A percentile compares a stretch with the other conserved stretches of the same genome.
Evolutionary conservation across 495 filamentous ascomycete species (phyloP).

Genomic region (Pseudoneurospora amorphoporcata): DNA sequence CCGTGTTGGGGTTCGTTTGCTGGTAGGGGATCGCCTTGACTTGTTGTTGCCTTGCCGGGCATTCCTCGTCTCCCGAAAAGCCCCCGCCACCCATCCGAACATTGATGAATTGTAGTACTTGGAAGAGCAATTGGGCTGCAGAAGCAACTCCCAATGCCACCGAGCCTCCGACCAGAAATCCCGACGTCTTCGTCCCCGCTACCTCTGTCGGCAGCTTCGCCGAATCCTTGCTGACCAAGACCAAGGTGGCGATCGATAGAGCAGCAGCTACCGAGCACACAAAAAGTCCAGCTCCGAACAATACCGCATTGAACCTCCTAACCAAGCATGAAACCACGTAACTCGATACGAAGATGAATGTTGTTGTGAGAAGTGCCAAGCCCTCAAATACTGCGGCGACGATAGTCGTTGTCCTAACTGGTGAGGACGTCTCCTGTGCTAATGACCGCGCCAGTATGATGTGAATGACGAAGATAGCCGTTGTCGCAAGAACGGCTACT

Average conservation of each 20-base stretch:
- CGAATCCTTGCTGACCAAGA: conserved; percentile 23
- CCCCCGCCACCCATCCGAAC: conserved; percentile 16
- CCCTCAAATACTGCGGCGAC: conserved; percentile 27
- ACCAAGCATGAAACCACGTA: conserved; percentile 10
- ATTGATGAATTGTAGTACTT: conserved; percentile 27
- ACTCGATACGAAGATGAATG: conserved; percentile 16
- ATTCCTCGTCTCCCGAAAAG: conserved; percentile 21
- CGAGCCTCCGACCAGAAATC: conserved; percentile 29
- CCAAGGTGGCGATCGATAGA: conserved; percentile 28
- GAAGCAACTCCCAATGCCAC: conserved; percentile 32
- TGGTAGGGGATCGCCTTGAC: conserved; percentile 39
- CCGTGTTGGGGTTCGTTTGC: conserved; percentile 24
- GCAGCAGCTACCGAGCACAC: conserved; percentile 28
- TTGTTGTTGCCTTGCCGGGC: conserved; percentile 12
- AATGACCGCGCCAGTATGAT: conserved; percentile 29
- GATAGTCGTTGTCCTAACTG: conserved; percentile 24
- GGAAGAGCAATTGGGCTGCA: conserved; percentile 29
- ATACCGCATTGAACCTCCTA: conserved; percentile 18
- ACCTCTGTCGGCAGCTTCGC: conserved; percentile 19
- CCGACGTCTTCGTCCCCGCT: conserved; percentile 16
- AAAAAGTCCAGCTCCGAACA: conserved; percentile 26
- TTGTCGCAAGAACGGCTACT: conserved; percentile 29
- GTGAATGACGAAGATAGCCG: conserved; percentile 28
- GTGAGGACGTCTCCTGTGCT: conserved; percentile 17
- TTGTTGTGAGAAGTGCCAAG: conserved; percentile 21